Evolutionary conservation across 768 basidiomycete genomes (phyloP), one percentile per base, ranked within the genome.

Genomic region (Boletellus sp.): DNA sequence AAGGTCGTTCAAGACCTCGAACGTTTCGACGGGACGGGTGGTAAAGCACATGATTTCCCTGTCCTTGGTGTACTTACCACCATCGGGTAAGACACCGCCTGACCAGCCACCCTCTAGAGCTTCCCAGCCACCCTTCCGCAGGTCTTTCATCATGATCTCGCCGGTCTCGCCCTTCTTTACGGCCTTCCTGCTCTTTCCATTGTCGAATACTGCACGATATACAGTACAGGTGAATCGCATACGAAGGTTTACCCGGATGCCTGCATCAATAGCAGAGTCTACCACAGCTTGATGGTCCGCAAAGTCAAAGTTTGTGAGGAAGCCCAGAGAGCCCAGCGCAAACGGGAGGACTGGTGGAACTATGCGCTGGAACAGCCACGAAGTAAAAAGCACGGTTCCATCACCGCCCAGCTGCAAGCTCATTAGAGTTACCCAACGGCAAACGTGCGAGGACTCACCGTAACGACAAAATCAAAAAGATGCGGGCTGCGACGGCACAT

Each of bases 171-270:
- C 90, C 60, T 88, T 92, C 72, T 95, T 94, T 44, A 97, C 85
- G 0, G 95, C 96, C 52, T 88, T 86, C 22, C 83, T 77, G 41
- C 76, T 72, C 59, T 75, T 82, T 20, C 80, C 78, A 51, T 84
- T 78, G 62, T 87, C 88, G 22, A 81, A 78, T 37, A 96, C 83
- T 5, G 94, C 89, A 35, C 96, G 89, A 67, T 95, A 99, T 12
- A 99, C 91, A 6, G 96, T 98, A 69, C 96, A 98, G 8, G 95
- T 98, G 69, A 99, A 99, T 24, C 96, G 85, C 96, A 99, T 99
- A 42, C 96, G 87, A 13, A 99, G 76, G 67, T 99, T 99, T 48
- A 98, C 94, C 9, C 94, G 87, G 55, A 99, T 95, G 26, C 96
- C 96, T 11, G 84, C 80, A 61, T 97, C 93, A 51, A 97, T 83